A percentile compares a stretch with the other conserved stretches of the same genome.
Evolutionary conservation across 805 yeast genomes (phyloP).

Genomic region (Spathaspora boniae): DNA sequence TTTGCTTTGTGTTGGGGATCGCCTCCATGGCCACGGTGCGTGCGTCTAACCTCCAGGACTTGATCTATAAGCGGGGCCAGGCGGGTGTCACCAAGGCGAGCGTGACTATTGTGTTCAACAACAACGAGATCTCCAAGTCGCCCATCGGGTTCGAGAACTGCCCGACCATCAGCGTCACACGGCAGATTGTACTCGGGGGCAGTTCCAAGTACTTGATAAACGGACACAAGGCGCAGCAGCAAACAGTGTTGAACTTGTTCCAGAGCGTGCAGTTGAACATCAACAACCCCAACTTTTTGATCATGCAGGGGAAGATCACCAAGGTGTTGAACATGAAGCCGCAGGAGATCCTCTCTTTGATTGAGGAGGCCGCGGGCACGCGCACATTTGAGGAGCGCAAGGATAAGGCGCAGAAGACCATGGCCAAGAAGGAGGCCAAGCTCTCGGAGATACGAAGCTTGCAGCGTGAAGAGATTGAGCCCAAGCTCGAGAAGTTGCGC

Average conservation of each 20-base stretch:
- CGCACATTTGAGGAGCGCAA: conserved; percentile 91
- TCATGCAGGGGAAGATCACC: conserved; percentile 98
- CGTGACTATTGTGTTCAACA: conserved; percentile 94
- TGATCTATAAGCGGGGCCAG: conserved; percentile 95
- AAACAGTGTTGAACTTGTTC: conserved; percentile 81
- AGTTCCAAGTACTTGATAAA: conserved; percentile 88
- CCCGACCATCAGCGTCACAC: conserved; percentile 79
- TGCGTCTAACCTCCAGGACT: conserved; percentile 88
- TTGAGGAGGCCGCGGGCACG: conserved; percentile 98
- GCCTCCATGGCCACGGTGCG: conserved; percentile 93
- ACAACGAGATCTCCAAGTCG: conserved; percentile 65
- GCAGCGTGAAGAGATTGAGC: conserved; percentile 85
- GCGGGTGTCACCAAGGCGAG: conserved; percentile 97
- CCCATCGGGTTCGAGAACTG: conserved; percentile 86
- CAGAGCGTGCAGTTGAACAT: conserved; percentile 94
- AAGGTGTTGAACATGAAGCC: conserved; percentile 97
- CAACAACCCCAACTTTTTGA: conserved; percentile 93
- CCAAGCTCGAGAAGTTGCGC: conserved; percentile 77
- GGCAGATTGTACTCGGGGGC: conserved; percentile 90
- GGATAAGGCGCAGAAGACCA: conserved; percentile 86
- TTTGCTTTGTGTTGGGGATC: conserved; percentile 96
- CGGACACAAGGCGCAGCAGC: conserved; percentile 96
- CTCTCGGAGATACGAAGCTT: conserved; percentile 71
- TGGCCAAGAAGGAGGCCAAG: conserved; percentile 86
- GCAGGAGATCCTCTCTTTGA: conserved; percentile 78